phyloP scores from a whole-genome alignment of 2,329 filamentous ascomycete species.

The Blastomyces emzantsi region DNA sequence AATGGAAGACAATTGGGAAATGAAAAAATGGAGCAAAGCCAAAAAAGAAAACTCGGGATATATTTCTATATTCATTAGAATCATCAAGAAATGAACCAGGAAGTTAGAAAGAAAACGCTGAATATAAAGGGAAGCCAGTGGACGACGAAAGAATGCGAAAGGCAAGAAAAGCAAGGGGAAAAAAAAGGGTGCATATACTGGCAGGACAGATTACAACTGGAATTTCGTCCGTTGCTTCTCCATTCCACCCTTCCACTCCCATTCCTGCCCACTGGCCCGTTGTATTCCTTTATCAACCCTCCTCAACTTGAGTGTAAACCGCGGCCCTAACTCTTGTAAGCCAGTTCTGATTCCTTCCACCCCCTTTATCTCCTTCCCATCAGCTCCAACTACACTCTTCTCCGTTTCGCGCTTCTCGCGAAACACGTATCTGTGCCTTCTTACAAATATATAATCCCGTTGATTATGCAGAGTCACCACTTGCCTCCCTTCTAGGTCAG shows the following conservation, averaged over 20 bases:
- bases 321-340: slow-evolving; percentile 80
- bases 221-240: slow-evolving; percentile 92
- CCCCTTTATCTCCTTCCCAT: slow-evolving; percentile 75
- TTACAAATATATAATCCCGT: slow-evolving; percentile 90
- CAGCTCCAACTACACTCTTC: slow-evolving; percentile 71
- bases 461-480: slow-evolving; percentile 92
- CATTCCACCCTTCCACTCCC: slow-evolving; percentile 95
- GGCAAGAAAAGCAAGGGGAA: not conserved
- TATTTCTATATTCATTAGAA: slow-evolving; percentile 7
- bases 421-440: slow-evolving; percentile 86
- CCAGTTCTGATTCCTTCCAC: slow-evolving; percentile 79
- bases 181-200: not conserved
- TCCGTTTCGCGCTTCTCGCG: slow-evolving; percentile 78
- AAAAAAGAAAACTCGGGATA: slow-evolving; percentile 5
- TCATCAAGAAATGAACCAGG: not conserved
- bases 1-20: not conserved
- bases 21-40: not conserved
- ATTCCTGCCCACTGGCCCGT: slow-evolving; percentile 68
- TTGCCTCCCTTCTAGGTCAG: slow-evolving; percentile 77
- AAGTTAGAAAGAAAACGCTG: not conserved
- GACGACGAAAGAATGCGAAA: not conserved
- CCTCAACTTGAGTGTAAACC: slow-evolving; percentile 77
- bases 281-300: slow-evolving; percentile 85
- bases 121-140: not conserved
- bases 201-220: slow-evolving; percentile 53